phyloP scores from a whole-genome alignment of 164 flowering plant species.

The Liriodendron chinense region DNA sequence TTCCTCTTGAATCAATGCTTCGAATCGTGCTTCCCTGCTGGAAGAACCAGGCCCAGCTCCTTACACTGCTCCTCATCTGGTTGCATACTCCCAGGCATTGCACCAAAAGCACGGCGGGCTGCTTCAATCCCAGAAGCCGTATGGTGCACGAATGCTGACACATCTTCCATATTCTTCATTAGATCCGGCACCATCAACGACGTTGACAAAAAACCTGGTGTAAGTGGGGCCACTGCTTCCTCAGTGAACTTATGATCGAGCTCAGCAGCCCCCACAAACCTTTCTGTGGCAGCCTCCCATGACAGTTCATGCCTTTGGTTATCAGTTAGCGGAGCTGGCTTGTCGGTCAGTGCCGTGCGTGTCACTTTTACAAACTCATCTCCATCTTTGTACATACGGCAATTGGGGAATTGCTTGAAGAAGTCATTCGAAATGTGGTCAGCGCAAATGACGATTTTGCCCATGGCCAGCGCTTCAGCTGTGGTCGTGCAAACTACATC shows the following conservation, averaged over 20 bases:
- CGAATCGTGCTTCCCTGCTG: slow-evolving; percentile 6
- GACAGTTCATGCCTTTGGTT: slow-evolving; percentile 68
- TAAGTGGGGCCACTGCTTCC: slow-evolving; percentile 13
- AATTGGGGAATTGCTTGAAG: slow-evolving; percentile 89
- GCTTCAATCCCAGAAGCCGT: slow-evolving; percentile 60
- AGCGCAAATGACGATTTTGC: slow-evolving; percentile 83
- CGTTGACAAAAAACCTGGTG: slow-evolving; percentile 47
- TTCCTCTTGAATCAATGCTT: not conserved
- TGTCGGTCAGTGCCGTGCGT: slow-evolving; percentile 49
- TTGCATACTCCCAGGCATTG: slow-evolving; percentile 59
- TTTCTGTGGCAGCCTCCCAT: slow-evolving; percentile 91
- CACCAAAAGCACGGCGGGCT: slow-evolving; percentile 62
- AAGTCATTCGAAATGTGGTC: slow-evolving; percentile 90
- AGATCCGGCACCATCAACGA: slow-evolving; percentile 33
- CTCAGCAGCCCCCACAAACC: slow-evolving; percentile 57
- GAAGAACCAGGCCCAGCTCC: slow-evolving; percentile 57
- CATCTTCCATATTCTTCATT: slow-evolving; percentile 56
- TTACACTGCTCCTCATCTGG: slow-evolving; percentile 76
- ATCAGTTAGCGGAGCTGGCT: slow-evolving; percentile 60
- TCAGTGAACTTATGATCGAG: slow-evolving; percentile 31
- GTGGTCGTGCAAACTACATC: slow-evolving; percentile 99
- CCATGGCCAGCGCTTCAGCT: slow-evolving; percentile 97
- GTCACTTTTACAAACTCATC: slow-evolving; percentile 54
- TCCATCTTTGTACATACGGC: slow-evolving; percentile 48
- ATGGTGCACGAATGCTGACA: slow-evolving; percentile 65